Evolutionary conservation across 352 stramenopile genomes (phyloP), one percentile per base, ranked within the genome.

Genomic region (Pythium plurisporium): DNA sequence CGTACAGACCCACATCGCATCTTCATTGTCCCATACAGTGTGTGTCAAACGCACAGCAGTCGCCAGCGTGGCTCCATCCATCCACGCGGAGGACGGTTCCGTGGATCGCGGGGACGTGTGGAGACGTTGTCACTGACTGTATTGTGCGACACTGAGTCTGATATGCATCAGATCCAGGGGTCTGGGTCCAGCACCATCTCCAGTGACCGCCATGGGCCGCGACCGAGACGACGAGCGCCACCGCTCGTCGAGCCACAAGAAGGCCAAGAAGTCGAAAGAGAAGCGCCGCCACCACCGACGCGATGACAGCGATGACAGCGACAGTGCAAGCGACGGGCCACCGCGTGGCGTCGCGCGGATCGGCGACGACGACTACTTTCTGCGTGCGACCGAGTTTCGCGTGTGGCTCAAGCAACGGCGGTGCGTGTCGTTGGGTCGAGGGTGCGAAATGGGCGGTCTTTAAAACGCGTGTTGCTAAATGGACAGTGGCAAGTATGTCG

Each of bases 311-410:
- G 64, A 75, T 53, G 59, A 42, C 22, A 48, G 49, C 20, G 37
- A 55, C 41, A 20, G n/a, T 26, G 38, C 27, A 26, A n/a, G 31
- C 12, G 19, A n/a, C n/a, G n/a, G 59, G 34, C 33, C 73, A n/a
- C 61, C 61, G 8, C 69, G 57, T 37, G 65, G 62, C 17, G 67
- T 55, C 15, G 30, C 50, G 20, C 47, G 27, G 33, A 78, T 89
- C 57, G 71, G 63, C 3, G 63, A 79, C 20, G 77, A 82, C 49
- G 82, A 92, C 62, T 92, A 81, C 65, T 92, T 89, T 55, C 37
- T 82, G 52, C 70, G 69, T 9, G 68, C 78, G 25, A 79, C 64
- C 5, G 79, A 92, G 49, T 92, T 92, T 47, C 77, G 82, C 43
- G 76, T 89, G 19, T 92, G 82, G 82, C 69, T 92, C 36, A 65